Evolutionary conservation across 495 filamentous ascomycete genomes (phyloP).

Genomic region (Tuber microsphaerosporum): DNA sequence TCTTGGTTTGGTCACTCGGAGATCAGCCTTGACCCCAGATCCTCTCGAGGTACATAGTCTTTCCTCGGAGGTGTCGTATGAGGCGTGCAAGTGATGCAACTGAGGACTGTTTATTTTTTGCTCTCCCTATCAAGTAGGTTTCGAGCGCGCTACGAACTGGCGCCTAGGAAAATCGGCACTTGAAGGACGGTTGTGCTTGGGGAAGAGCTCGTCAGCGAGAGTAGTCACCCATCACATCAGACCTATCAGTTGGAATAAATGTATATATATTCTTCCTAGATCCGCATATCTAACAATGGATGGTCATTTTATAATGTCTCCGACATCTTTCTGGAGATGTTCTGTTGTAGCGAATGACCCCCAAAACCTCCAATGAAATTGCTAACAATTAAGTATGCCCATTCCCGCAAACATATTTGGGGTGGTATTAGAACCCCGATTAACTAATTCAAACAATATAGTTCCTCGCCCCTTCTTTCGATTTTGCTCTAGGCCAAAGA

Average conservation of each 20-base stretch:
- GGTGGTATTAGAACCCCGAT: too few relatives aligned
- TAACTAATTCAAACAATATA: background rate
- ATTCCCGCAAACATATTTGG: background rate
- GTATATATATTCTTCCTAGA: background rate
- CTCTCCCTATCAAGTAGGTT: background rate
- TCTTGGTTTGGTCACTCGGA: background rate
- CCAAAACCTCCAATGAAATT: background rate
- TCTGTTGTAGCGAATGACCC: background rate
- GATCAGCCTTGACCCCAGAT: background rate
- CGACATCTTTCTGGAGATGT: too few relatives aligned
- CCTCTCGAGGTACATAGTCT: background rate
- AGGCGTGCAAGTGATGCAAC: background rate
- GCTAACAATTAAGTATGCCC: background rate
- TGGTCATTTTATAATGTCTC: too few relatives aligned
- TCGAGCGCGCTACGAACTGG: background rate
- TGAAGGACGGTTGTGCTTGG: background rate
- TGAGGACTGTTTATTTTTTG: background rate
- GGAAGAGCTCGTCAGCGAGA: background rate
- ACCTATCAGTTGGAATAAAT: background rate
- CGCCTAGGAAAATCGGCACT: background rate
- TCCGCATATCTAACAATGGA: too few relatives aligned
- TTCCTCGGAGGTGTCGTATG: background rate
- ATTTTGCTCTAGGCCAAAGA: conserved; percentile 15
- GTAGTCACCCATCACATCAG: background rate
- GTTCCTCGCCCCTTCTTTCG: background rate